Conservation (phyloP, 208 protist species). For the Leishmania arabica region DNA sequence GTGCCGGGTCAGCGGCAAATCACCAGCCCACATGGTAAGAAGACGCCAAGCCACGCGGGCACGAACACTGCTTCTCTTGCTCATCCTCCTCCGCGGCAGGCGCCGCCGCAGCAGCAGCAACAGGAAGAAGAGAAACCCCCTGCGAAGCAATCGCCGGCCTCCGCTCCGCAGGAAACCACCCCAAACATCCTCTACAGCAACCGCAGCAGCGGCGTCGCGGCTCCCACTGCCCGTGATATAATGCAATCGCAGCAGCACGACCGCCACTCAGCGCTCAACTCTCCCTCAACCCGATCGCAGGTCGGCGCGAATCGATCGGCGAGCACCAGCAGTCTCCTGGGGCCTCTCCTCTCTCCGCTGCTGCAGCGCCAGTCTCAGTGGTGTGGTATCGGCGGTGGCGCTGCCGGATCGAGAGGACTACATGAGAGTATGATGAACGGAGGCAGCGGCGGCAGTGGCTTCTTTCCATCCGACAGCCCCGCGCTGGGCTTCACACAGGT, state of each 20-base stretch:
- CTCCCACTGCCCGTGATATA: neutral
- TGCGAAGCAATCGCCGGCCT: neutral
- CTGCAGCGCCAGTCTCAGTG: slow-evolving; percentile 12
- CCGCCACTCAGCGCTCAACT: neutral
- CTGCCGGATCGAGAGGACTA: neutral
- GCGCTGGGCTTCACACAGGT: slow-evolving; percentile 62
- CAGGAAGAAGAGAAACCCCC: neutral
- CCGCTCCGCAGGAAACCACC: neutral
- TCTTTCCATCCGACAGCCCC: slow-evolving; percentile 35
- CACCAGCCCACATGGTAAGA: neutral
- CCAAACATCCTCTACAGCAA: slow-evolving; percentile 21
- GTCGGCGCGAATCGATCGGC: neutral
- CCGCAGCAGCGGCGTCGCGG: slow-evolving; percentile 12
- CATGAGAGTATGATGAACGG: neutral
- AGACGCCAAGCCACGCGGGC: neutral
- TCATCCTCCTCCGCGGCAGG: neutral
- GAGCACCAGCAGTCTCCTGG: slow-evolving; percentile 6
- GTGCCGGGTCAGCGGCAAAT: neutral
- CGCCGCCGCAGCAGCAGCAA: neutral
- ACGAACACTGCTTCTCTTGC: neutral
- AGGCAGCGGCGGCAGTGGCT: neutral
- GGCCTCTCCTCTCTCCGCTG: slow-evolving; percentile 11
- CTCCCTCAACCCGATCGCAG: neutral
- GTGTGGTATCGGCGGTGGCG: neutral
- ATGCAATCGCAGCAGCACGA: neutral